Base-by-base conservation (phyloP, 495 filamentous ascomycete genomes). In the Jackrogersella multiformis region DNA sequence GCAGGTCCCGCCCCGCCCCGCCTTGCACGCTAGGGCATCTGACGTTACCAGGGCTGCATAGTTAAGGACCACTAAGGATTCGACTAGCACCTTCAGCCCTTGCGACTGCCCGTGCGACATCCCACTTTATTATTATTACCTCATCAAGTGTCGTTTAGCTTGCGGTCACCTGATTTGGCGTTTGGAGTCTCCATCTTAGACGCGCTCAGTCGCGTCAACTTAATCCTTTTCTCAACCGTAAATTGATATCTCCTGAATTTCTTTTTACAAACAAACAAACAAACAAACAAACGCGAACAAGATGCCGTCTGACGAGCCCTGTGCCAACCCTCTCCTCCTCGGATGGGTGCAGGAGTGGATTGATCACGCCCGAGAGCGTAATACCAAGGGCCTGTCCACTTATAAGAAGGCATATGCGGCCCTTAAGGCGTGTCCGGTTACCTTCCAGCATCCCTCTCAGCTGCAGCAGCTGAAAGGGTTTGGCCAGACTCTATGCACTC, bases 401-500 rank as follows among this genome's bases (percentile, higher is more conserved):
- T 94, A 93, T 77, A 92, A 89, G 70, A 90, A 89, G 57, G 92
- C 92, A 0, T 93, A 93, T 69, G 86, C 91, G 49, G 90, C 92
- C 9, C 86, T 96, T 77, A 93, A 90, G 79, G 84, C 85, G 21
- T 95, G 91, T 63, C 92, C 92, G 0, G 75, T 93, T 44, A 77
- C 80, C 4, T 92, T 94, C 62, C 79, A 85, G 1, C 92, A 95
- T 69, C 92, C 92, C 3, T 88, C 89, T 2, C 85, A 92, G 74
- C 85, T 90, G 2, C 85, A 88, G 66, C 85, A 90, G 66, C 79
- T 95, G 16, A 87, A 88, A 45, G 91, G 91, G 1, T 84, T 94
- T 30, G 92, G 92, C 0, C 82, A 83, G 0, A 92, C 87, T 62
- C 77, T 93, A 7, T 91, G 87, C 71, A 83, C 87, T 53, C 84